phyloP scores from a whole-genome alignment of 371 early-diverging fungal genomes.

The Zychaea mexicana region DNA sequence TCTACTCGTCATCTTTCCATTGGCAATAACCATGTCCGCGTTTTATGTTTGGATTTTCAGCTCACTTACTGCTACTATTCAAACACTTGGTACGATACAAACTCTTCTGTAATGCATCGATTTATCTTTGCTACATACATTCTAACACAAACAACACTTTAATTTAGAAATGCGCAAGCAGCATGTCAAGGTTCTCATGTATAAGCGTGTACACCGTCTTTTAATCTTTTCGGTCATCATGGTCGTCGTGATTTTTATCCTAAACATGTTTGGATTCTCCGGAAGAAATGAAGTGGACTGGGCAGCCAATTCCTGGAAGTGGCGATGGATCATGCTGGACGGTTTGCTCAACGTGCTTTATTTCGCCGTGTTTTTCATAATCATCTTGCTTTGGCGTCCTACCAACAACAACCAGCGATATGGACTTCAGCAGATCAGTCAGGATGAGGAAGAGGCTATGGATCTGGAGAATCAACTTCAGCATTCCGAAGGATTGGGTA shows the following conservation, averaged over 20 bases:
- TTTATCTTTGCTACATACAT: too few species aligned
- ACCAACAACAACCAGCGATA: constrained; percentile 90
- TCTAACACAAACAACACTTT: too few species aligned
- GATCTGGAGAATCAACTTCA: constrained; percentile 60
- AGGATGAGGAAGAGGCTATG: constrained; percentile 62
- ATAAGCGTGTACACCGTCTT: constrained; percentile 80
- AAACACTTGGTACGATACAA: constrained; percentile 22
- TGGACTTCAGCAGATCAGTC: constrained; percentile 55
- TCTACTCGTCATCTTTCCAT: constrained; percentile 84
- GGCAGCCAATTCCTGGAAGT: constrained; percentile 81
- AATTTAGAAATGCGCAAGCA: constrained; percentile 75
- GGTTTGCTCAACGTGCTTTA: constrained; percentile 87
- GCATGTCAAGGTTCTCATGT: constrained; percentile 88
- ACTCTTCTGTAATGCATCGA: too few species aligned
- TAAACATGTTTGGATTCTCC: constrained; percentile 77
- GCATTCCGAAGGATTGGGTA: constrained; percentile 50
- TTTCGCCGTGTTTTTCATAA: constrained; percentile 75
- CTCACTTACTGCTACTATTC: constrained; percentile 40
- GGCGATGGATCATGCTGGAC: constrained; percentile 91
- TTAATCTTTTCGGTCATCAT: constrained; percentile 75
- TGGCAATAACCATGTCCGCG: constrained; percentile 86
- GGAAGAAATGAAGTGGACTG: constrained; percentile 66
- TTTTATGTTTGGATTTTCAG: constrained; percentile 91
- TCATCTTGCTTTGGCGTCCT: constrained; percentile 91
- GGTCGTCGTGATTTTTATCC: constrained; percentile 76